Conservation (phyloP, 1,284 basidiomycete species). For the Cerioporus squamosus region DNA sequence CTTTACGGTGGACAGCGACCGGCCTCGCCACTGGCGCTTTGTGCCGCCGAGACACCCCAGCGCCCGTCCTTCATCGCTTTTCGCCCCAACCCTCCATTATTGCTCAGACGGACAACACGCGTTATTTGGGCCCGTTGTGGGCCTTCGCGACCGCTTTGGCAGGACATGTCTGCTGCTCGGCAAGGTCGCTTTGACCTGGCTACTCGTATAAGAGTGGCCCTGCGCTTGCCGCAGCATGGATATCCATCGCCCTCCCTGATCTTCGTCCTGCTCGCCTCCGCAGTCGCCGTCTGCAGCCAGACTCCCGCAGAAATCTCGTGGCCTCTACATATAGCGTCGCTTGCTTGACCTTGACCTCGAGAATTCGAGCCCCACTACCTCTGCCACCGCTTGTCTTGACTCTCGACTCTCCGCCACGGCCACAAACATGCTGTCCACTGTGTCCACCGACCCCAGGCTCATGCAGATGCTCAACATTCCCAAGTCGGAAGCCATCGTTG, state of each 20-base stretch:
- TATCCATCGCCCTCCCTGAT: not conserved
- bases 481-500: slow-evolving; percentile 43
- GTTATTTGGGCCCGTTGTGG: slow-evolving; percentile 6
- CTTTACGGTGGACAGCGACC: not conserved
- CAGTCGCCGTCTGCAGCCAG: not conserved
- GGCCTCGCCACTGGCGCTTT: slow-evolving; percentile 1
- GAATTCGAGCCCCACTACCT: not conserved
- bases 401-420: slow-evolving; percentile 9
- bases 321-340: not conserved
- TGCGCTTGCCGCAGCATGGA: slow-evolving; percentile 5
- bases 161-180: slow-evolving; percentile 8
- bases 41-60: not conserved
- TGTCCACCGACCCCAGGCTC: slow-evolving; percentile 10
- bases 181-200: slow-evolving; percentile 15
- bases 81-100: slow-evolving; percentile 9
- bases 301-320: not conserved
- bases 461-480: slow-evolving; percentile 11
- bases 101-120: slow-evolving; percentile 13
- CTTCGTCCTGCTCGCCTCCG: not conserved
- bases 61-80: not conserved
- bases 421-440: slow-evolving; percentile 7
- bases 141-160: slow-evolving; percentile 21
- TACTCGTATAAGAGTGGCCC: slow-evolving; percentile 4
- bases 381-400: not conserved
- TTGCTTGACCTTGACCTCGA: not conserved